Evolutionary conservation across 2,329 filamentous ascomycete genomes (phyloP).

Genomic region (Monilinia fructicola): DNA sequence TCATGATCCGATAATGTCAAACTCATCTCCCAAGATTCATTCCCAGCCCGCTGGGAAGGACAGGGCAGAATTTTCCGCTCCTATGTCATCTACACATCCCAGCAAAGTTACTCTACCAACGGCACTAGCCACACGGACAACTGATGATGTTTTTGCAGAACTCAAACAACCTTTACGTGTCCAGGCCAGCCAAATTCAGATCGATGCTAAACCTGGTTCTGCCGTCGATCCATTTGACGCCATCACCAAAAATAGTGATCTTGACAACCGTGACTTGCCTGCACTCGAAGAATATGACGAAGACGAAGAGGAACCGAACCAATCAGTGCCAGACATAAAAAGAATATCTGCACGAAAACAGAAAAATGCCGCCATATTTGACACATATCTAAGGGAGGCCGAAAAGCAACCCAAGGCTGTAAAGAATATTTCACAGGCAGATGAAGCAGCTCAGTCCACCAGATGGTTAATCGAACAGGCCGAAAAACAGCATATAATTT

Average conservation of each 20-base stretch:
- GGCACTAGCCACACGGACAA: conserved; percentile 33
- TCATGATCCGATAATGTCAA: neutral
- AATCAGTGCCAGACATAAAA: conserved; percentile 39
- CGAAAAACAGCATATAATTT: conserved; percentile 58
- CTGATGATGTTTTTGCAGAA: conserved; percentile 38
- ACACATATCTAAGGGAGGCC: conserved; percentile 34
- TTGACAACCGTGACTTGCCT: conserved; percentile 8
- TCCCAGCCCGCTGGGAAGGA: neutral
- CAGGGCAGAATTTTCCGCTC: neutral
- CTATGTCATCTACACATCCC: neutral
- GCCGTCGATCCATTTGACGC: neutral
- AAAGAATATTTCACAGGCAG: conserved; percentile 16
- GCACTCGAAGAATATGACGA: conserved; percentile 26
- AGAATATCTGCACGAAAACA: conserved; percentile 51
- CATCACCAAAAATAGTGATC: neutral
- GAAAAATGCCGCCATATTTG: conserved; percentile 52
- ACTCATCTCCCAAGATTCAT: neutral
- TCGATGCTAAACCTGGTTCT: neutral
- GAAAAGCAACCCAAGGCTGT: conserved; percentile 10
- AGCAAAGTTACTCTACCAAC: conserved; percentile 20
- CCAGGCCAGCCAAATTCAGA: neutral
- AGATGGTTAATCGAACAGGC: conserved; percentile 40
- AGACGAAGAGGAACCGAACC: conserved; percentile 32
- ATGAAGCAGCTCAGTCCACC: conserved; percentile 36
- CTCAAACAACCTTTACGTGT: conserved; percentile 24